phyloP scores from a whole-genome alignment of 352 stramenopile species.

The Globisporangium megalacanthum region DNA sequence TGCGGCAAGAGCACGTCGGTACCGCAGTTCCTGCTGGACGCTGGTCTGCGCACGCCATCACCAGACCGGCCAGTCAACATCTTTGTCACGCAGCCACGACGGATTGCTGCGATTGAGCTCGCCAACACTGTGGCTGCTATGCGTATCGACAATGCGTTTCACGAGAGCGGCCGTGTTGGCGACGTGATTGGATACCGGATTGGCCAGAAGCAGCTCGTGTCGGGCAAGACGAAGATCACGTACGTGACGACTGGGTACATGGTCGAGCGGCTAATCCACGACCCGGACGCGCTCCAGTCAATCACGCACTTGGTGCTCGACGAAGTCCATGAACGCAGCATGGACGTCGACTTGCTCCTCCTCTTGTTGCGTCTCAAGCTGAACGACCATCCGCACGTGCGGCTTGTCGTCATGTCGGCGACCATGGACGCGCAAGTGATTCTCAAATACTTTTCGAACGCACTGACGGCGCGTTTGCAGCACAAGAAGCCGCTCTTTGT shows the following conservation, averaged over 20 bases:
- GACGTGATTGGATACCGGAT: conserved; percentile 77
- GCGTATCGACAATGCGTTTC: conserved; percentile 71
- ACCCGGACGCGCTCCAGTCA: conserved; percentile 77
- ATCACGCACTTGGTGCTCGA: conserved; percentile 96
- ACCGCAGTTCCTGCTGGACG: conserved; percentile 91
- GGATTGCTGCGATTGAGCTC: conserved; percentile 90
- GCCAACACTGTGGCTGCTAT: conserved; percentile 92
- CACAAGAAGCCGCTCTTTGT: conserved; percentile 70
- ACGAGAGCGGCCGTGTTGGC: conserved; percentile 52
- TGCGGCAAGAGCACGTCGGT: conserved; percentile 97
- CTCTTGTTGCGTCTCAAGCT: conserved; percentile 85
- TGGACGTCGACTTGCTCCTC: conserved; percentile 95
- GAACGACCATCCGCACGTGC: conserved; percentile 57
- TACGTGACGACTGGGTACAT: conserved; percentile 98
- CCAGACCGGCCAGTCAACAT: conserved; percentile 82
- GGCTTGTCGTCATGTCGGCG: conserved; percentile 95
- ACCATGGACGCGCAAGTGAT: conserved; percentile 93
- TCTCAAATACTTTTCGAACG: conserved; percentile 82
- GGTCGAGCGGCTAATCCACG: conserved; percentile 91
- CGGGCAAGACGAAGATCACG: conserved; percentile 89
- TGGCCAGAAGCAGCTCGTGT: conserved; percentile 89
- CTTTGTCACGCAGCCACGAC: conserved; percentile 93
- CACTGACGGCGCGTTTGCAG: conserved; percentile 41
- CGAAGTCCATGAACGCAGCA: conserved; percentile 92
- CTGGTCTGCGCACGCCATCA: conserved; percentile 13